Conservation (phyloP, 768 basidiomycete species). For the Auricularia sp. region DNA sequence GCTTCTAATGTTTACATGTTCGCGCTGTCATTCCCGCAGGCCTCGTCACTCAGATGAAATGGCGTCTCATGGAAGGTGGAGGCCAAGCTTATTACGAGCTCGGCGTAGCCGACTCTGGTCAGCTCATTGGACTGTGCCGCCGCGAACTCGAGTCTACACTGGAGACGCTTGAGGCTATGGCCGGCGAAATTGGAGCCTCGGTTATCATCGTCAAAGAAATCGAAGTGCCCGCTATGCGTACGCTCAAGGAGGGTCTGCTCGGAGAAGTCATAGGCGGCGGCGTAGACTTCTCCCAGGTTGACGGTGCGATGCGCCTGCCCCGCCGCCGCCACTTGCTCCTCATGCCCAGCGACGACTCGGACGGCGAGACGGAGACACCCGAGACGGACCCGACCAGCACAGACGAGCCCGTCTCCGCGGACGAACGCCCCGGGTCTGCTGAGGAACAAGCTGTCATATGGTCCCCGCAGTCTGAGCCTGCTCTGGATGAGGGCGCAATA, state of each 20-base stretch:
- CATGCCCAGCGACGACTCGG: conserved; percentile 13
- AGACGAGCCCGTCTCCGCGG: conserved; percentile 33
- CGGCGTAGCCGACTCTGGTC: conserved; percentile 79
- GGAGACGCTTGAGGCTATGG: conserved; percentile 88
- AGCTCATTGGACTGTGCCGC: conserved; percentile 67
- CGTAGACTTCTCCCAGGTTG: conserved; percentile 30
- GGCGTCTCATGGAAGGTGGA: conserved; percentile 80
- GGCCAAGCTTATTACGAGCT: conserved; percentile 79
- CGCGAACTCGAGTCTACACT: conserved; percentile 71
- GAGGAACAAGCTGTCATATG: conserved; percentile 22
- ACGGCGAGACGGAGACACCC: conserved; percentile 12
- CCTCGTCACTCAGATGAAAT: conserved; percentile 91
- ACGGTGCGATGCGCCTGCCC: conserved; percentile 17
- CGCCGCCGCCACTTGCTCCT: conserved; percentile 7
- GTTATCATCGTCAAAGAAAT: conserved; percentile 87
- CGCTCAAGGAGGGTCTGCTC: conserved; percentile 3
- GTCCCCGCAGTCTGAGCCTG: conserved; percentile 8
- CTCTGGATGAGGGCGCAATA: conserved; percentile 3
- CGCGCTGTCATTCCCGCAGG: conserved; percentile 10
- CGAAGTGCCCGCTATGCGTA: conserved; percentile 44
- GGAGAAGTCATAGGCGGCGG: conserved; percentile 13
- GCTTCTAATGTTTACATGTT: conserved; percentile 21
- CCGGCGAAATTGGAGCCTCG: conserved; percentile 83
- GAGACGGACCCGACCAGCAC: conserved; percentile 19
- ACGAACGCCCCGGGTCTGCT: conserved; percentile 30